Conservation (phyloP, 2,329 filamentous ascomycete genomes). For the Talaromyces pinophilus region DNA sequence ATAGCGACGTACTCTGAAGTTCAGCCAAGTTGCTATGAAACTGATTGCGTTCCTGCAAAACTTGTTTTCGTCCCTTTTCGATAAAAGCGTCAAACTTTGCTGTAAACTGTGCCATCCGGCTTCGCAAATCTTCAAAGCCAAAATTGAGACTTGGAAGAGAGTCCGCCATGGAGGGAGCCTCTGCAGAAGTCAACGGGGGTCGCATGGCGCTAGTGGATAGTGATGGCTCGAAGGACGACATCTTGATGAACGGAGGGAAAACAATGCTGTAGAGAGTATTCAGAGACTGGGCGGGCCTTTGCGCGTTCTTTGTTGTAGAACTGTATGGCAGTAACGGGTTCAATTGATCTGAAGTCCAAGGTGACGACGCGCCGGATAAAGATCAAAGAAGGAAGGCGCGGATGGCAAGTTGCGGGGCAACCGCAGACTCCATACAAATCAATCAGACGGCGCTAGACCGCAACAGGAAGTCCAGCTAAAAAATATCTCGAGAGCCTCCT, state of each 20-base stretch:
- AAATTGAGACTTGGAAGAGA: conserved; percentile 87
- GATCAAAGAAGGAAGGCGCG: neutral
- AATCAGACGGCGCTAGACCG: conserved; percentile 1
- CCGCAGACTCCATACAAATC: conserved; percentile 18
- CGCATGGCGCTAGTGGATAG: conserved; percentile 57
- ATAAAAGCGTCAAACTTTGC: conserved; percentile 91
- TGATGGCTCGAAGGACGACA: conserved; percentile 59
- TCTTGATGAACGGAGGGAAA: conserved; percentile 22
- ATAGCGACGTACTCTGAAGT: conserved; percentile 67
- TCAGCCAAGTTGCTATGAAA: conserved; percentile 90
- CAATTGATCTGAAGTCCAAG: neutral
- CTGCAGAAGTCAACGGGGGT: conserved; percentile 53
- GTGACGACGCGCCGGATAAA: conserved; percentile 2
- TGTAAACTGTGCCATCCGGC: conserved; percentile 92
- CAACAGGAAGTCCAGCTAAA: conserved; percentile 4
- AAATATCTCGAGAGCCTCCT: conserved; percentile 3
- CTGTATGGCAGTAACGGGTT: neutral
- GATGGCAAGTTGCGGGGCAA: conserved; percentile 35
- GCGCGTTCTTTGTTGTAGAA: neutral
- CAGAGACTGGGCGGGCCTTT: neutral
- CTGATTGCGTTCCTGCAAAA: conserved; percentile 89
- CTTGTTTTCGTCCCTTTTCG: conserved; percentile 82
- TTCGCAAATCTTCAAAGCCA: conserved; percentile 91
- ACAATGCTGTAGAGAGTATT: neutral
- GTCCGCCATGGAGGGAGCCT: conserved; percentile 63